A percentile compares a stretch with the other conserved stretches of the same genome.
phyloP scores from a whole-genome alignment of 2,329 filamentous ascomycete genomes.

The Colletotrichum higginsianum region DNA sequence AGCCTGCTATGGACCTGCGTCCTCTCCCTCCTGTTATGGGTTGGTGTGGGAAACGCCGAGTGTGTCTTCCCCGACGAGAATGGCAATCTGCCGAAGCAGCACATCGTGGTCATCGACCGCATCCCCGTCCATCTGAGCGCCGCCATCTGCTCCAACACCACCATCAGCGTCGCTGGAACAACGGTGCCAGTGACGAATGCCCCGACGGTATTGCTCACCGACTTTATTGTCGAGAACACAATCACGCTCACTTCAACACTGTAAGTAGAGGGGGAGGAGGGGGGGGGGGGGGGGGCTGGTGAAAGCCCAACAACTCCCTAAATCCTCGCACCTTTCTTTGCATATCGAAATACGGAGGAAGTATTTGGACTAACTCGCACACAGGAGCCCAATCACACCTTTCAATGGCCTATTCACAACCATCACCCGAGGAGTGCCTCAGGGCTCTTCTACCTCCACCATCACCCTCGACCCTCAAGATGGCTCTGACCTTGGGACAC shows the following conservation, averaged over 20 bases:
- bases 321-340: too few species aligned
- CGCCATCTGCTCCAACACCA: slow-evolving; percentile 25
- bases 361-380: neutral
- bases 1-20: neutral
- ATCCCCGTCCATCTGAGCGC: slow-evolving; percentile 17
- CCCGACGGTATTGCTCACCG: slow-evolving; percentile 20
- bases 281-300: too few species aligned
- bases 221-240: slow-evolving; percentile 25
- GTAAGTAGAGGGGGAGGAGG: slow-evolving; percentile 6
- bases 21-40: neutral
- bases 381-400: neutral
- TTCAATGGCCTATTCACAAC: neutral
- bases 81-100: neutral
- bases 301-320: too few species aligned
- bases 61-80: neutral
- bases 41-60: neutral
- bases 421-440: neutral
- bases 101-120: slow-evolving; percentile 9
- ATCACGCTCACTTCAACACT: slow-evolving; percentile 23
- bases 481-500: neutral
- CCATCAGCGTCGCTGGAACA: slow-evolving; percentile 20
- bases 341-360: neutral
- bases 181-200: slow-evolving; percentile 24
- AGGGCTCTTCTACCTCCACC: neutral
- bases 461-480: neutral